A percentile compares a stretch with the other conserved stretches of the same genome.
phyloP scores from a whole-genome alignment of 805 yeast species.

The Scheffersomyces spartinae region DNA sequence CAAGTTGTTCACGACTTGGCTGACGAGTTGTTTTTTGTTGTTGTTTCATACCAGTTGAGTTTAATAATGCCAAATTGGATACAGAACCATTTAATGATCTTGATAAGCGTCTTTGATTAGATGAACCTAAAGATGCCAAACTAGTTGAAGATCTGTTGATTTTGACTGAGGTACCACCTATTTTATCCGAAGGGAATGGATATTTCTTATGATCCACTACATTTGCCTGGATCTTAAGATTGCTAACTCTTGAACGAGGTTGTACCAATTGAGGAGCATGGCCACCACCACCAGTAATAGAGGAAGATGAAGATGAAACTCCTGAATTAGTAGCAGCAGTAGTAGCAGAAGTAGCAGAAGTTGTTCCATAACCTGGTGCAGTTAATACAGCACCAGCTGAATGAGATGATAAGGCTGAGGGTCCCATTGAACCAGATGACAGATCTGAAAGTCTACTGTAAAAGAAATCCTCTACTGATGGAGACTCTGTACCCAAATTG shows the following conservation, averaged over 20 bases:
- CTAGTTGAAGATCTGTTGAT: constrained; percentile 20
- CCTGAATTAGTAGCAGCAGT: constrained; percentile 1
- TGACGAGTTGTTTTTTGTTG: constrained; percentile 2
- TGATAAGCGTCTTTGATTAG: constrained; percentile 1
- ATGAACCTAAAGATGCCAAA: constrained; percentile 8
- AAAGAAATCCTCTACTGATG: constrained; percentile 46
- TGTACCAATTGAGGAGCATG: constrained; percentile 26
- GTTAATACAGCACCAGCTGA: constrained; percentile 1
- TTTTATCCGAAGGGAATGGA: constrained; percentile 14
- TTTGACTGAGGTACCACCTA: constrained; percentile 24
- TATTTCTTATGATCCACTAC: constrained; percentile 22
- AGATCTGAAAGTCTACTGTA: constrained; percentile 8
- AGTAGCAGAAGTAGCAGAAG: neutral
- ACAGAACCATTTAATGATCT: constrained; percentile 1
- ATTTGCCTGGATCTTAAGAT: constrained; percentile 13
- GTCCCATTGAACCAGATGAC: constrained; percentile 3
- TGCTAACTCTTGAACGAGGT: constrained; percentile 31
- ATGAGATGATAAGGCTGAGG: constrained; percentile 1
- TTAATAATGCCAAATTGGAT: constrained; percentile 4
- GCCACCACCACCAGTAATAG: constrained; percentile 16
- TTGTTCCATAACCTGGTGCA: neutral
- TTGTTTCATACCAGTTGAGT: constrained; percentile 1
- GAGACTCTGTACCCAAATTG: constrained; percentile 10
- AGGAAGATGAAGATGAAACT: constrained; percentile 1
- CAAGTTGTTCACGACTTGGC: constrained; percentile 3